Conservation (phyloP, 805 yeast genomes). For the Metschnikowia vanudenii region DNA sequence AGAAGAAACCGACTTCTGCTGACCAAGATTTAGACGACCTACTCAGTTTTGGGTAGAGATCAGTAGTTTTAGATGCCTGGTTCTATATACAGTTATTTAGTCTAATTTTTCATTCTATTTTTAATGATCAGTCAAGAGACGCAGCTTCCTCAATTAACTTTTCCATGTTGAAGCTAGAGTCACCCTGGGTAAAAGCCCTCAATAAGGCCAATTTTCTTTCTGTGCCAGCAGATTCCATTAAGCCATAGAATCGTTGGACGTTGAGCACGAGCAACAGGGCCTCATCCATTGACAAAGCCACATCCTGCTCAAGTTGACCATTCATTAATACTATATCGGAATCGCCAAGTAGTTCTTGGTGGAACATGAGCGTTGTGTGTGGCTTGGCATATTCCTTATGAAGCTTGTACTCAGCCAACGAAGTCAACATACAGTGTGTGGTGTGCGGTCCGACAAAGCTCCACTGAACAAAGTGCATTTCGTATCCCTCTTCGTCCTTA, state of each 20-base stretch:
- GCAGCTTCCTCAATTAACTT: constrained; percentile 70
- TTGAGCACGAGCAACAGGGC: constrained; percentile 75
- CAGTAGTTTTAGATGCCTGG: background rate
- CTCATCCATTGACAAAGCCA: constrained; percentile 65
- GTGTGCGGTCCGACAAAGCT: constrained; percentile 79
- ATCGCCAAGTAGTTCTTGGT: constrained; percentile 63
- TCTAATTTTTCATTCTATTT: background rate
- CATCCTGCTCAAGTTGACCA: constrained; percentile 74
- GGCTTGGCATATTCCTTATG: constrained; percentile 93
- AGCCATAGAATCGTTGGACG: constrained; percentile 77
- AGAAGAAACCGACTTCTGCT: constrained; percentile 2
- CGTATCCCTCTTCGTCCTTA: constrained; percentile 55
- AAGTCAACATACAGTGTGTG: constrained; percentile 84
- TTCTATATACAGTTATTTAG: background rate
- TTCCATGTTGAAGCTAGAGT: constrained; percentile 62
- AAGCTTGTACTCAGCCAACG: constrained; percentile 86
- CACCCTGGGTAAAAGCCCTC: constrained; percentile 68
- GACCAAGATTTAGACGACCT: constrained; percentile 14
- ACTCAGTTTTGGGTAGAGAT: constrained; percentile 12
- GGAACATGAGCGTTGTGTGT: constrained; percentile 87
- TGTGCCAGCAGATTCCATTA: constrained; percentile 40
- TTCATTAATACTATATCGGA: constrained; percentile 79
- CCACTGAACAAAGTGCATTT: constrained; percentile 95
- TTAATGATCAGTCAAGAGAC: constrained; percentile 28
- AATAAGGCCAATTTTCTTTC: constrained; percentile 57